Evolutionary conservation across 164 flowering plant genomes (phyloP).

Genomic region (Malania oleifera): DNA sequence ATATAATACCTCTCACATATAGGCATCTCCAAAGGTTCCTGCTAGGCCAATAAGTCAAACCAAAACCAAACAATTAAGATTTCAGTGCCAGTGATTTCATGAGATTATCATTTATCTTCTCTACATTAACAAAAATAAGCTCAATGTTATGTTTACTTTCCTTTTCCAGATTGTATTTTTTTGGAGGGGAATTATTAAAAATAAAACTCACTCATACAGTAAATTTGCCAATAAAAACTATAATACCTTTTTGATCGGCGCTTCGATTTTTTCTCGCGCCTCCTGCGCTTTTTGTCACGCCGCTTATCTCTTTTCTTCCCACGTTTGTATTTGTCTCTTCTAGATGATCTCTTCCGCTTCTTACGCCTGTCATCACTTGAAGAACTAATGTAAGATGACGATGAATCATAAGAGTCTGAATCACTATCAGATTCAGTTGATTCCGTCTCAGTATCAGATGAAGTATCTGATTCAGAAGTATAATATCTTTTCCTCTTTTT

Average conservation of each 20-base stretch:
- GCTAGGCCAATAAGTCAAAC: slow-evolving; percentile 5
- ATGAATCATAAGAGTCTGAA: slow-evolving; percentile 51
- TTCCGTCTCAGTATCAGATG: slow-evolving; percentile 72
- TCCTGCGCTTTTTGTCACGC: slow-evolving; percentile 61
- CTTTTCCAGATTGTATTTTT: background rate
- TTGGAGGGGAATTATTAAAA: background rate
- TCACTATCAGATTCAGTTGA: slow-evolving; percentile 64
- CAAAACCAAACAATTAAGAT: slow-evolving; percentile 8
- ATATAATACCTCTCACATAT: slow-evolving; percentile 9
- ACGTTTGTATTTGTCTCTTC: slow-evolving; percentile 57
- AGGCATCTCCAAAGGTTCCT: slow-evolving; percentile 10
- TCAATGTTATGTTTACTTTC: background rate
- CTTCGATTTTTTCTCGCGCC: slow-evolving; percentile 68
- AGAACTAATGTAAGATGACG: slow-evolving; percentile 66
- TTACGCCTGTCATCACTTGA: slow-evolving; percentile 83
- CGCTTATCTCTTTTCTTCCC: slow-evolving; percentile 61
- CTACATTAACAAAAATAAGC: background rate
- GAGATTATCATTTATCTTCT: background rate
- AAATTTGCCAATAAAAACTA: background rate
- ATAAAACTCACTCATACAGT: background rate
- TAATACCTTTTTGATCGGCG: slow-evolving; percentile 72
- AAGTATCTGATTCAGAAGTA: slow-evolving; percentile 77
- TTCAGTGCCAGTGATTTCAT: slow-evolving; percentile 2
- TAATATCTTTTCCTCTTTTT: slow-evolving; percentile 67
- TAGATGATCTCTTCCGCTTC: slow-evolving; percentile 78